A percentile compares a stretch with the other conserved stretches of the same genome.
phyloP scores from a whole-genome alignment of 2,329 filamentous ascomycete species.

The Thelonectria olida region DNA sequence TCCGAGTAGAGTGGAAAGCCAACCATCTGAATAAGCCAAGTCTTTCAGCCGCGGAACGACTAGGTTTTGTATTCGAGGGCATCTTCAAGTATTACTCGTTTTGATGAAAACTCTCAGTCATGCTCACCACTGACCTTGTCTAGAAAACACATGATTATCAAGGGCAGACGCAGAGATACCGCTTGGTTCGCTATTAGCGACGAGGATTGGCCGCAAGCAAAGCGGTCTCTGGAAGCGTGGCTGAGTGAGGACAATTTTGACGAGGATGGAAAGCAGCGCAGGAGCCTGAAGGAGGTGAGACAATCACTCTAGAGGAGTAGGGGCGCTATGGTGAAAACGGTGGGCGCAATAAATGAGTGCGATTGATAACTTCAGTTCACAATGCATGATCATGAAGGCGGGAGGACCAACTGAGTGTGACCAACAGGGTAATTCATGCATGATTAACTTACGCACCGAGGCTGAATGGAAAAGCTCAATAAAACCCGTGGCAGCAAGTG shows the following conservation, averaged over 20 bases:
- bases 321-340: too few relatives aligned
- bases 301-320: too few relatives aligned
- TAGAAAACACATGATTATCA: slow-evolving; percentile 67
- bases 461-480: too few relatives aligned
- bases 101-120: fast-evolving
- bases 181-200: slow-evolving; percentile 68
- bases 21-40: slow-evolving; percentile 65
- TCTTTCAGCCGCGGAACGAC: slow-evolving; percentile 60
- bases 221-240: slow-evolving; percentile 62
- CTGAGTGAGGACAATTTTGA: slow-evolving; percentile 65
- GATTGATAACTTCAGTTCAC: too few relatives aligned
- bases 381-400: too few relatives aligned
- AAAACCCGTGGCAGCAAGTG: too few relatives aligned
- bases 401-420: too few relatives aligned
- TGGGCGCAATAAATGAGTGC: too few relatives aligned
- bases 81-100: slow-evolving; percentile 56
- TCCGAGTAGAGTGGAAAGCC: slow-evolving; percentile 72
- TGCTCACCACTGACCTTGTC: fast-evolving
- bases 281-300: slow-evolving; percentile 49
- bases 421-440: too few relatives aligned
- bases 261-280: slow-evolving; percentile 59
- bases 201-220: slow-evolving; percentile 64
- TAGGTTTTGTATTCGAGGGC: slow-evolving; percentile 70
- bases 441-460: too few relatives aligned
- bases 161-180: slow-evolving; percentile 66